These are phyloP conservation scores for Cyclotella cryptica DNA, from an alignment of 108 stramenopile genomes.

Conservation along the genomic window DNA sequence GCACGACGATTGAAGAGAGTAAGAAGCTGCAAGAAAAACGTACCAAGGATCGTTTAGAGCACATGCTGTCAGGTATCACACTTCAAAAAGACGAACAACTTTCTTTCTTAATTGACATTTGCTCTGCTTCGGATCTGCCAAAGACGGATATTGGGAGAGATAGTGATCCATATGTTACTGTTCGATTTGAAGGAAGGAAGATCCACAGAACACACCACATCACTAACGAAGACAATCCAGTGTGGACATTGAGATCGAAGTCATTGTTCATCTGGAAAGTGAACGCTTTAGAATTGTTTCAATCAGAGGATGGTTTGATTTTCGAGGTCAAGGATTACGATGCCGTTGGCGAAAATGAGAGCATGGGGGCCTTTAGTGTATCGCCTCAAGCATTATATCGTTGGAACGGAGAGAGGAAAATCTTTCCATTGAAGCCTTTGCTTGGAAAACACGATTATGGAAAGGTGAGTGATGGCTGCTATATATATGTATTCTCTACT, in stretches of 20 bases:
- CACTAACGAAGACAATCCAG: slow-evolving; percentile 66
- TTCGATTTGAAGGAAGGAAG: slow-evolving; percentile 53
- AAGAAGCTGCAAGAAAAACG: slow-evolving; percentile 52
- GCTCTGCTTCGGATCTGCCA: slow-evolving; percentile 70
- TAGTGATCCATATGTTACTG: slow-evolving; percentile 72
- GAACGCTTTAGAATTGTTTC: slow-evolving; percentile 63
- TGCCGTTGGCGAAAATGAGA: slow-evolving; percentile 55
- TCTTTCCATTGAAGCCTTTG: slow-evolving; percentile 38
- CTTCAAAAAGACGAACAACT: slow-evolving; percentile 54
- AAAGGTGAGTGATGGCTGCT: slow-evolving; percentile 1
- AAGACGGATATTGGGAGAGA: slow-evolving; percentile 56
- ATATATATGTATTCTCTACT: neutral
- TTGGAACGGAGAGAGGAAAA: slow-evolving; percentile 72
- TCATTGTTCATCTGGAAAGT: slow-evolving; percentile 71
- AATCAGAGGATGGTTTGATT: slow-evolving; percentile 62
- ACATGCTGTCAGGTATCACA: slow-evolving; percentile 53
- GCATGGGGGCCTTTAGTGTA: slow-evolving; percentile 62
- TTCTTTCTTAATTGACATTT: slow-evolving; percentile 73
- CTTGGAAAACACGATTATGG: slow-evolving; percentile 33
- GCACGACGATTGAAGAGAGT: slow-evolving; percentile 47
- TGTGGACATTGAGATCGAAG: slow-evolving; percentile 75
- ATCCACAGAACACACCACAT: slow-evolving; percentile 71
- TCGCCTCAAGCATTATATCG: slow-evolving; percentile 59
- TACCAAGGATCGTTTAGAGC: slow-evolving; percentile 42
- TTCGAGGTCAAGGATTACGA: slow-evolving; percentile 82